These are phyloP conservation scores for Macrolepiota albuminosa DNA, from an alignment of 768 basidiomycete genomes.

Conservation along the genomic window DNA sequence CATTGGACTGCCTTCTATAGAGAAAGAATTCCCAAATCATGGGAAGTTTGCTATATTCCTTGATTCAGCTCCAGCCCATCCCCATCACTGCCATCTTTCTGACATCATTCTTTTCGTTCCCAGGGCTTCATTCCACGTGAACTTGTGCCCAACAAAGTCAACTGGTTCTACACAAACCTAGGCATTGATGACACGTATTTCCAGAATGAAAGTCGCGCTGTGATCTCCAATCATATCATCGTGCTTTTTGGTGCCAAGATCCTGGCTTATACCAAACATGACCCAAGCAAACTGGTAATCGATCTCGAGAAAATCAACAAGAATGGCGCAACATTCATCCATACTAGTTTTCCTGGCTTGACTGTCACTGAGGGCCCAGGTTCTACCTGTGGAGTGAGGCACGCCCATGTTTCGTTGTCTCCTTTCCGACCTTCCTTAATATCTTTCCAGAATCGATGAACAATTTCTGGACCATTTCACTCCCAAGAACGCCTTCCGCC, in stretches of 20 bases:
- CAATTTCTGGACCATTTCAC: conserved; percentile 83
- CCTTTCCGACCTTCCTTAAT: conserved; percentile 3
- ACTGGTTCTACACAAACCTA: conserved; percentile 92
- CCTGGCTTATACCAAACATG: conserved; percentile 90
- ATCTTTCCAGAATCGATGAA: conserved; percentile 69
- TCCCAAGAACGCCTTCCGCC: conserved; percentile 75
- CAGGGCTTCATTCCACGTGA: conserved; percentile 93
- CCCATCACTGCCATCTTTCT: conserved; percentile 8
- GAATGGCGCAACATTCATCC: conserved; percentile 89
- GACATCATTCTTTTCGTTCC: conserved; percentile 5
- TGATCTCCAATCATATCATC: conserved; percentile 85
- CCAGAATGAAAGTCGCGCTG: conserved; percentile 65
- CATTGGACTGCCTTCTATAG: neutral
- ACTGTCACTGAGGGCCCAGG: conserved; percentile 85
- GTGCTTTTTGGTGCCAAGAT: conserved; percentile 96
- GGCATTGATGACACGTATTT: conserved; percentile 94
- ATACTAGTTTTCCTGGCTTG: conserved; percentile 81
- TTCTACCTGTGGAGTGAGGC: conserved; percentile 85
- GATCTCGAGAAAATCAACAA: conserved; percentile 92
- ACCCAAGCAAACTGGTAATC: conserved; percentile 84
- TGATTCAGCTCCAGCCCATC: neutral
- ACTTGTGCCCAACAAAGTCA: conserved; percentile 83
- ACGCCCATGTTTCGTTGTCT: conserved; percentile 16
- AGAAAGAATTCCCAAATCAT: neutral
- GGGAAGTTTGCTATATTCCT: neutral